Conservation (phyloP, 805 yeast species). For the Candida lessepsii region DNA sequence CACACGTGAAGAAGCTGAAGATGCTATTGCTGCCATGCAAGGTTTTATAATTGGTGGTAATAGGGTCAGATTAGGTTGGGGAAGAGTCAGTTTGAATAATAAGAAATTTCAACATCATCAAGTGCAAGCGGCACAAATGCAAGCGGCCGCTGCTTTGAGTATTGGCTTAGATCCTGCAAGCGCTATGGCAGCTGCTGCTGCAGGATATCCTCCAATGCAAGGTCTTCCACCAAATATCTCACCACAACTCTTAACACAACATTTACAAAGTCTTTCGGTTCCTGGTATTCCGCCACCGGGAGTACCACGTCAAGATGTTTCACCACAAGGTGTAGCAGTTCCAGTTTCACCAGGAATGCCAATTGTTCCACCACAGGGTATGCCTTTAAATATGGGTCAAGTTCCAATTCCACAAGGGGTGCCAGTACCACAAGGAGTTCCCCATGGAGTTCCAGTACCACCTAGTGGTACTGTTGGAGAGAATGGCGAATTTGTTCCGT, state of each 20-base stretch:
- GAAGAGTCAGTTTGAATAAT: conserved; percentile 47
- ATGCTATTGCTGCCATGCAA: conserved; percentile 83
- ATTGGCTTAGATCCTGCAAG: conserved; percentile 41
- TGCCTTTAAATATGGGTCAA: background rate
- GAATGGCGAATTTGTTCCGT: conserved; percentile 2
- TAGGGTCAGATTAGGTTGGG: conserved; percentile 85
- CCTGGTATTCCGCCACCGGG: conserved; percentile 10
- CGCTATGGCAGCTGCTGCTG: conserved; percentile 25
- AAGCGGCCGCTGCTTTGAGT: conserved; percentile 37
- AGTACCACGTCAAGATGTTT: conserved; percentile 5
- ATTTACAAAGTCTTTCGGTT: conserved; percentile 10
- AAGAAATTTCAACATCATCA: conserved; percentile 32
- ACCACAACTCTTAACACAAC: conserved; percentile 1
- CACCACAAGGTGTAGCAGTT: conserved; percentile 3
- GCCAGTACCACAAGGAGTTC: conserved; percentile 3
- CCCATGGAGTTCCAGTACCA: conserved; percentile 2
- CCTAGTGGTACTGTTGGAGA: conserved; percentile 1
- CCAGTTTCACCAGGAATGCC: conserved; percentile 2
- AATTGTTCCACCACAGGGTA: conserved; percentile 1
- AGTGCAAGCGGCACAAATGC: conserved; percentile 36
- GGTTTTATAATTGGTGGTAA: conserved; percentile 86
- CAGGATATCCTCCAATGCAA: conserved; percentile 12
- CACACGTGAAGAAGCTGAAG: conserved; percentile 78
- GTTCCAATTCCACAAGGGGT: background rate
- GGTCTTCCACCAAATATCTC: conserved; percentile 3